phyloP scores from a whole-genome alignment of 2,329 filamentous ascomycete genomes.

The Ascochyta clinopodiicola region DNA sequence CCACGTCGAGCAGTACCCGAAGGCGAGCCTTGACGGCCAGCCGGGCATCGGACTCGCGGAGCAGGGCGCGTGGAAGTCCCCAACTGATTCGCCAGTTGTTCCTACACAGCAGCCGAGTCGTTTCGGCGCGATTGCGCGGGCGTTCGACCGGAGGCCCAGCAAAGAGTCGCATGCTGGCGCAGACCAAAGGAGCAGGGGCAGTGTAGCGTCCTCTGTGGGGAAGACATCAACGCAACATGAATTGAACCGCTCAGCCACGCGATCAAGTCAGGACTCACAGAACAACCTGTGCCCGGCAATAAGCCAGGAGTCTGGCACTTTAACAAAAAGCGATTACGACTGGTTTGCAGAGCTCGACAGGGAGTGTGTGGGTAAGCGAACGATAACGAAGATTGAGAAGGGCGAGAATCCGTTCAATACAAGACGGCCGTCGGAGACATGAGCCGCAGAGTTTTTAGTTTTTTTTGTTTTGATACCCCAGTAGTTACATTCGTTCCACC shows the following conservation, averaged over 20 bases:
- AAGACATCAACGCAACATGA: not conserved
- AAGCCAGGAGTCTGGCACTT: conserved; percentile 1
- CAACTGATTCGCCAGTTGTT: not conserved
- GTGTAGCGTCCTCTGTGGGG: not conserved
- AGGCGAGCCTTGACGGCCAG: conserved; percentile 23
- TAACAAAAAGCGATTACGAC: conserved; percentile 19
- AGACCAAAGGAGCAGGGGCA: conserved; percentile 18
- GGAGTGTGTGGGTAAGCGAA: conserved; percentile 18
- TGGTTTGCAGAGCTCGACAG: conserved; percentile 29
- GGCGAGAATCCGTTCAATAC: not conserved
- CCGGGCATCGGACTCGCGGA: conserved; percentile 28
- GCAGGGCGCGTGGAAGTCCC: conserved; percentile 17
- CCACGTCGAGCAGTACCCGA: conserved; percentile 33
- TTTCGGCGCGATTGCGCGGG: conserved; percentile 8
- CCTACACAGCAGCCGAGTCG: conserved; percentile 22
- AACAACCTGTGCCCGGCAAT: conserved; percentile 26
- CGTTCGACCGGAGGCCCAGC: conserved; percentile 17
- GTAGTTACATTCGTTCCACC: not conserved
- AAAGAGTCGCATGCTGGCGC: conserved; percentile 13
- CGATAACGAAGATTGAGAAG: conserved; percentile 19
- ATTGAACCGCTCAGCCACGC: conserved; percentile 8
- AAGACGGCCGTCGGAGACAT: not conserved
- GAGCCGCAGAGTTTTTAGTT: not conserved
- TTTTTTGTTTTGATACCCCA: not conserved
- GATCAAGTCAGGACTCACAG: conserved; percentile 37